Base-by-base conservation (phyloP, 352 stramenopile genomes). In the Phytophthora pini region DNA sequence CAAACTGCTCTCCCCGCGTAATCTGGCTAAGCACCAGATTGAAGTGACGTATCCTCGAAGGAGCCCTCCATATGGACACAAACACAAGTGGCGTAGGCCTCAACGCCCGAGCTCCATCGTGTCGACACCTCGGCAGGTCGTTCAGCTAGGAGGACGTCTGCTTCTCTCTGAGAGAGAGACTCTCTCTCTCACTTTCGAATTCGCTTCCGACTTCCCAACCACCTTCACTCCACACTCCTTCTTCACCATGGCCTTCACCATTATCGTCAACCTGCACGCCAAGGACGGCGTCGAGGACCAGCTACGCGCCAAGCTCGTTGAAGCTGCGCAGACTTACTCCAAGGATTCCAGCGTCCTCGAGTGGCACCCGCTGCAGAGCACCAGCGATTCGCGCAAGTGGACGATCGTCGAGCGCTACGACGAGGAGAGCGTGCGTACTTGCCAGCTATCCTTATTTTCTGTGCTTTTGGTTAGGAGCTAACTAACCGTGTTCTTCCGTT, bases 201-300 rank as follows among this genome's bases (percentile, higher is more conserved):
- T 64, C 15, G 49, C 53, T 47, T 47, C 54, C 61, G 38, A 69
- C 46, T 36, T 52, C 38, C 50, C 24, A 61, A 56, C 22, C 40
- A 49, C 32, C 38, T 20, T 20, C 38, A 43, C 38, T 15, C 38
- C 43, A 54, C 44, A 36, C n/a, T 29, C 32, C 27, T n/a, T 24
- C 26, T 22, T 27, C 47, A 65, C 32, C 32, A 70, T 70, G 62
- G 48, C 36, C 47, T 65, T 65, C 62, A 65, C 48, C 22, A 41
- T 70, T 45, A 41, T 65, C 34, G 49, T 61, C 49, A 65, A 50
- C 55, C 43, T 70, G 48, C 45, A 66, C 40, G 62, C 56, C 41
- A 65, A 70, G 41, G 48, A 70, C 26, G 55, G 49, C 41, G 62
- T 65, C 27, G 62, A 70, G 46, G 55, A 70, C n/a, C 54, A 65